A percentile compares a stretch with the other conserved stretches of the same genome.
Conservation (phyloP, 306 rosid genomes). For the Begonia masoniana region DNA sequence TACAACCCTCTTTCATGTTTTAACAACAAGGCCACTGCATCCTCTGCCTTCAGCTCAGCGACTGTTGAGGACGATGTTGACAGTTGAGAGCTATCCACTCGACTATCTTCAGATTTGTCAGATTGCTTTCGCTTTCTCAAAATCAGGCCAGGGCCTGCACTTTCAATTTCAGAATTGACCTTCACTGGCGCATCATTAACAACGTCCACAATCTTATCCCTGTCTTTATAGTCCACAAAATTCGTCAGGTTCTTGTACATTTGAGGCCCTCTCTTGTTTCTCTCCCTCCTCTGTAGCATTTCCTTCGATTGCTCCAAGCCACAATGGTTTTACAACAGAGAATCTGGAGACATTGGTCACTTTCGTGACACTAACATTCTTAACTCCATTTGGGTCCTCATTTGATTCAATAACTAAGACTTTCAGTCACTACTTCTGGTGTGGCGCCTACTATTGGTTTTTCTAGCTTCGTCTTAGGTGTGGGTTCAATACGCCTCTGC, state of each 20-base stretch:
- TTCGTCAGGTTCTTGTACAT: constrained; percentile 33
- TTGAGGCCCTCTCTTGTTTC: constrained; percentile 21
- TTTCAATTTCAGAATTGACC: constrained; percentile 44
- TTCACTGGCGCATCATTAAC: constrained; percentile 18
- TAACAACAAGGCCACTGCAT: constrained; percentile 86
- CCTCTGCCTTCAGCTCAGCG: constrained; percentile 54
- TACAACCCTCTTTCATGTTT: constrained; percentile 58
- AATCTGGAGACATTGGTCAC: constrained; percentile 36
- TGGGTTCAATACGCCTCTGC: constrained; percentile 27
- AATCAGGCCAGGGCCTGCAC: constrained; percentile 80
- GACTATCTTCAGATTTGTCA: constrained; percentile 26
- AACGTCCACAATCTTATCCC: constrained; percentile 37
- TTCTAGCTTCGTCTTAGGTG: constrained; percentile 22
- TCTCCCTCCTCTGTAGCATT: constrained; percentile 31
- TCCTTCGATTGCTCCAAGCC: constrained; percentile 76
- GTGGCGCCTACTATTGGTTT: constrained; percentile 17
- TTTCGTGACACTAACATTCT: constrained; percentile 16
- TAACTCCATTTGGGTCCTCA: constrained; percentile 23
- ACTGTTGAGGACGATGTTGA: constrained; percentile 30
- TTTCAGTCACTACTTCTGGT: constrained; percentile 25
- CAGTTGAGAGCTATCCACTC: constrained; percentile 24
- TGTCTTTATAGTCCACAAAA: constrained; percentile 86
- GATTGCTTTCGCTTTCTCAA: constrained; percentile 74
- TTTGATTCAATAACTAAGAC: constrained; percentile 18
- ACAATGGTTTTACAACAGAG: constrained; percentile 59